These are phyloP conservation scores for Venturia asperata DNA, from an alignment of 2,329 filamentous ascomycete species.

Conservation along the genomic window DNA sequence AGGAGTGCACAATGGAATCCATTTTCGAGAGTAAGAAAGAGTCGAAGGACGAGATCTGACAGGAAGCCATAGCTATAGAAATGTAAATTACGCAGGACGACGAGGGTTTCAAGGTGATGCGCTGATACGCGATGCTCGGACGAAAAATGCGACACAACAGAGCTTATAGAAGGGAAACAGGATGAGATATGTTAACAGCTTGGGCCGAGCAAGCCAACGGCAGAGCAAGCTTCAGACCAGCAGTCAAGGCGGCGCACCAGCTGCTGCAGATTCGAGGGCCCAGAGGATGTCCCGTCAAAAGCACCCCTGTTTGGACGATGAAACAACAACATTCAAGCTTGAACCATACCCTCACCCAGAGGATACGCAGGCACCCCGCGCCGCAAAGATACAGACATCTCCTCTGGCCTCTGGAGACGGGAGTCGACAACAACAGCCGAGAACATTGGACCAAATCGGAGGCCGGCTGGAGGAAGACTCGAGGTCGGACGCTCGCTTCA, in stretches of 20 bases:
- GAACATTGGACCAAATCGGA: not conserved
- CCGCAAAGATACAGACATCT: not conserved
- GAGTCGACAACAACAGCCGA: not conserved
- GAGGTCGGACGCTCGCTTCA: too few relatives aligned
- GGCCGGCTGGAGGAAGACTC: too few relatives aligned
- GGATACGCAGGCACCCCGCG: too few relatives aligned
- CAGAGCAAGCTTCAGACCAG: too few relatives aligned
- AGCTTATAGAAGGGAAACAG: not conserved
- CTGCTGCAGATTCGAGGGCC: too few relatives aligned
- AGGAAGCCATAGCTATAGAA: not conserved
- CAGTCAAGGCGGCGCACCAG: too few relatives aligned
- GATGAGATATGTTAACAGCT: not conserved
- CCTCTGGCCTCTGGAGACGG: not conserved
- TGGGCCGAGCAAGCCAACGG: not conserved
- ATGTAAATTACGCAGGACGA: conserved; percentile 5
- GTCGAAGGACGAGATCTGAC: not conserved
- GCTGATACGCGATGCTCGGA: conserved; percentile 1
- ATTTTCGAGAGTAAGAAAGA: not conserved
- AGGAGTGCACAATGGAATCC: not conserved
- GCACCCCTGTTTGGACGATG: not conserved
- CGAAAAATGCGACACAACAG: not conserved
- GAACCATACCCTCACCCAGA: not conserved
- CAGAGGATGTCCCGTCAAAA: too few relatives aligned
- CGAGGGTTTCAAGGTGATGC: conserved; percentile 9
- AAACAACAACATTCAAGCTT: conserved; percentile 1